A percentile compares a stretch with the other conserved stretches of the same genome.
These are phyloP conservation scores for Taphrina sp. DNA, from an alignment of 1,139 yeast genomes.

Conservation along the genomic window DNA sequence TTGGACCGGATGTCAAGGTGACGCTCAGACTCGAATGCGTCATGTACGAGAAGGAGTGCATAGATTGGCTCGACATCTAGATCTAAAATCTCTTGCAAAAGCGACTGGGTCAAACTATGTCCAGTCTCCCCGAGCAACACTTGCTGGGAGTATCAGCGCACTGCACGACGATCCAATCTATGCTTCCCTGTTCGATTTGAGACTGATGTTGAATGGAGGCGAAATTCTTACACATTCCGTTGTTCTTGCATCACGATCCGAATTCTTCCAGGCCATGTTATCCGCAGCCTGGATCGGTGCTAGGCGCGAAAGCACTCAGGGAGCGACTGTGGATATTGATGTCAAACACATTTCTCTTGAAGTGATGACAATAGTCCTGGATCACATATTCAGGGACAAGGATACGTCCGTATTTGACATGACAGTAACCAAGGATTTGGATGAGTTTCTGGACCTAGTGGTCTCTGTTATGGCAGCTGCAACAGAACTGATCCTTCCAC, in stretches of 20 bases:
- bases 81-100: constrained; percentile 38
- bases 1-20: constrained; percentile 45
- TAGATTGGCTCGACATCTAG: constrained; percentile 37
- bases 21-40: constrained; percentile 34
- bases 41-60: constrained; percentile 41
- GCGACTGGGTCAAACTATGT: constrained; percentile 36
- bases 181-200: constrained; percentile 41
- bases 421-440: constrained; percentile 44
- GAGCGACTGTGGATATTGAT: constrained; percentile 47
- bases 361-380: constrained; percentile 56
- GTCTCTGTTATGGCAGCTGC: constrained; percentile 62
- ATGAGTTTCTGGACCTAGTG: constrained; percentile 55
- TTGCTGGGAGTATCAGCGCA: constrained; percentile 38
- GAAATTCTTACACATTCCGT: constrained; percentile 49
- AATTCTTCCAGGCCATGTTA: constrained; percentile 52
- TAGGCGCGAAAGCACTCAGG: constrained; percentile 34
- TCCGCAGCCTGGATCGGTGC: constrained; percentile 18
- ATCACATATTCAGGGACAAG: constrained; percentile 59
- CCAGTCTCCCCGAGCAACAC: constrained; percentile 36
- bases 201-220: constrained; percentile 50
- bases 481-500: constrained; percentile 63
- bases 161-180: constrained; percentile 34
- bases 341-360: constrained; percentile 46
- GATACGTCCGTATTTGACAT: constrained; percentile 51
- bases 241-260: constrained; percentile 57